Conservation (phyloP, 495 filamentous ascomycete species). For the Talaromyces nanjingensis region DNA sequence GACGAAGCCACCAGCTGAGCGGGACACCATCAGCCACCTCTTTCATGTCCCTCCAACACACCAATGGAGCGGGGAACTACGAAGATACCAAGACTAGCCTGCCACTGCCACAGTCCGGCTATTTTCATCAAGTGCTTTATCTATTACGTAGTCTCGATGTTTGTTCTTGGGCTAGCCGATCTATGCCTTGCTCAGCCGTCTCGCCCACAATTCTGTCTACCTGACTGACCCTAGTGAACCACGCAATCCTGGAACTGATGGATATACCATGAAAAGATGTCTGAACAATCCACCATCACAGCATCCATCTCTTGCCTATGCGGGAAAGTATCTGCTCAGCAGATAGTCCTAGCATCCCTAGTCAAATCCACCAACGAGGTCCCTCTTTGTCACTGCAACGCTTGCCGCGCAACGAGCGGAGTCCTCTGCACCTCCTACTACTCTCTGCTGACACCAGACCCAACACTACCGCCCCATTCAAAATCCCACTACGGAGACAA, state of each 20-base stretch:
- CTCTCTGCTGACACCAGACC: slow-evolving; percentile 18
- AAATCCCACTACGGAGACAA: slow-evolving; percentile 12
- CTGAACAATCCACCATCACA: slow-evolving; percentile 11
- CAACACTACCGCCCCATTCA: background rate
- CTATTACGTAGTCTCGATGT: background rate
- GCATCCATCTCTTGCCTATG: slow-evolving; percentile 51
- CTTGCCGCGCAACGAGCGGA: slow-evolving; percentile 54
- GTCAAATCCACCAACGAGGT: slow-evolving; percentile 20
- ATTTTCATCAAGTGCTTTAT: background rate
- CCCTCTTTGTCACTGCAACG: slow-evolving; percentile 58
- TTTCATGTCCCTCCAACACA: background rate
- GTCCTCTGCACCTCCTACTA: slow-evolving; percentile 50
- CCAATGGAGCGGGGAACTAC: background rate
- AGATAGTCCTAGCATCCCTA: slow-evolving; percentile 27
- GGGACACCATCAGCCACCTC: background rate
- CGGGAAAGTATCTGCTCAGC: slow-evolving; percentile 30
- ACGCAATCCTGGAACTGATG: background rate
- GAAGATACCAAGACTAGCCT: background rate
- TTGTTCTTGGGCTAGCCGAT: background rate
- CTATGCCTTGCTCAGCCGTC: background rate
- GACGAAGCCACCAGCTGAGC: background rate
- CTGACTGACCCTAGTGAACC: background rate
- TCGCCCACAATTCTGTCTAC: background rate
- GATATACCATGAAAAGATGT: background rate
- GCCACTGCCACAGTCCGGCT: background rate